These are phyloP conservation scores for Lachnellula cervina DNA, from an alignment of 2,329 filamentous ascomycete genomes.

Conservation along the genomic window DNA sequence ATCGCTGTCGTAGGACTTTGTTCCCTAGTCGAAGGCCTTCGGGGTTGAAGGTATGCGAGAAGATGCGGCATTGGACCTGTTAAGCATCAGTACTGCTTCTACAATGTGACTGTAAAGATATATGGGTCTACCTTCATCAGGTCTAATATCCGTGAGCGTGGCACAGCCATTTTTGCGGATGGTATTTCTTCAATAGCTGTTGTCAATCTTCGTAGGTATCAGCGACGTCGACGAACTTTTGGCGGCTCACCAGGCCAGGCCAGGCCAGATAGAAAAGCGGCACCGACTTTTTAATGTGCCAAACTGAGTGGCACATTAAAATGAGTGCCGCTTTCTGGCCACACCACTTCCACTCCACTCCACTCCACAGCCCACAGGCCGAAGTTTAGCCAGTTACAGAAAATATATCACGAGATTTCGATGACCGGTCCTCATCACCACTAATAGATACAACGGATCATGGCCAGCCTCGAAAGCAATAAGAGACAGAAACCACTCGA, in stretches of 20 bases:
- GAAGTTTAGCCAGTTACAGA: conserved; percentile 12
- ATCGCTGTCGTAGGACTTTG: conserved; percentile 83
- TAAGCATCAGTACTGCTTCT: neutral
- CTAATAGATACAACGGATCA: neutral
- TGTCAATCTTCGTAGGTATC: neutral
- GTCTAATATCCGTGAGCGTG: conserved; percentile 59
- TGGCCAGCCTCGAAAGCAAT: conserved; percentile 5
- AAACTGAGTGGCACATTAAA: too few relatives aligned
- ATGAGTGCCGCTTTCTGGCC: too few relatives aligned
- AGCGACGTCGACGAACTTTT: conserved; percentile 9
- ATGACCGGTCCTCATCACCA: neutral
- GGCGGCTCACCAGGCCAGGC: too few relatives aligned
- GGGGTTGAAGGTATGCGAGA: conserved; percentile 88
- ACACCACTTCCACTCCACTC: too few relatives aligned
- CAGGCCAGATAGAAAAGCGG: too few relatives aligned
- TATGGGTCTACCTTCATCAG: conserved; percentile 65
- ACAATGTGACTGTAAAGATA: neutral
- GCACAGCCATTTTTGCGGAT: conserved; percentile 52
- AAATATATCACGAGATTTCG: conserved; percentile 7
- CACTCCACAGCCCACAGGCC: conserved; percentile 7
- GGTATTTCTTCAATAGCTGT: conserved; percentile 2
- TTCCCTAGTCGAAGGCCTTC: conserved; percentile 77
- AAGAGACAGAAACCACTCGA: conserved; percentile 18
- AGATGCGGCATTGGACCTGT: conserved; percentile 86
- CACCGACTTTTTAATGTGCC: too few relatives aligned